Evolutionary conservation across 345 rosid genomes (phyloP).

Genomic region (Garcia nutans): DNA sequence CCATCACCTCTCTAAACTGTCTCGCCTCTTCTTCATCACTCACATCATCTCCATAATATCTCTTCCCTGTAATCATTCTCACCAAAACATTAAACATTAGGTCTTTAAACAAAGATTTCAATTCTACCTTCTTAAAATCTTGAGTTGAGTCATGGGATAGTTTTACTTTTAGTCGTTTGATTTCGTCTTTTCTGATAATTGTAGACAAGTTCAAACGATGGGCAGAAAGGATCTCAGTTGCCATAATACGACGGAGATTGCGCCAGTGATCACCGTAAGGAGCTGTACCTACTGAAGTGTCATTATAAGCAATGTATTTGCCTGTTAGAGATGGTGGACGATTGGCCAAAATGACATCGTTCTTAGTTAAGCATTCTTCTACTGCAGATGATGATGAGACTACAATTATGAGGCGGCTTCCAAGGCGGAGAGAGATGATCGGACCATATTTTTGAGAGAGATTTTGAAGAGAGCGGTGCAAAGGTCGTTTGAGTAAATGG

Average conservation of each 20-base stretch:
- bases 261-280: slow-evolving; percentile 51
- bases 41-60: slow-evolving; percentile 31
- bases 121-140: slow-evolving; percentile 15
- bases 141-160: background rate
- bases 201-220: slow-evolving; percentile 25
- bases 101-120: slow-evolving; percentile 22
- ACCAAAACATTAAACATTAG: slow-evolving; percentile 23
- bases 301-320: slow-evolving; percentile 25
- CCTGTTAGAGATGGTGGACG: slow-evolving; percentile 7
- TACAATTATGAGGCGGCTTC: slow-evolving; percentile 20
- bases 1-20: slow-evolving; percentile 31
- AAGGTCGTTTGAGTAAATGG: slow-evolving; percentile 8
- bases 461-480: slow-evolving; percentile 21
- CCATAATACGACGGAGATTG: slow-evolving; percentile 41
- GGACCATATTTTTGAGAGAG: slow-evolving; percentile 42
- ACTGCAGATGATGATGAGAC: slow-evolving; percentile 22
- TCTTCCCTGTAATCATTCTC: slow-evolving; percentile 22
- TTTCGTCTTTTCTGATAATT: slow-evolving; percentile 36
- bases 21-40: slow-evolving; percentile 20
- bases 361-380: slow-evolving; percentile 31
- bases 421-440: slow-evolving; percentile 33
- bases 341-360: slow-evolving; percentile 33
- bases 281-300: slow-evolving; percentile 26
- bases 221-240: slow-evolving; percentile 39
- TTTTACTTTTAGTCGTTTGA: slow-evolving; percentile 12